phyloP scores from a whole-genome alignment of 1,284 basidiomycete species.

The Pseudozyma pruni region DNA sequence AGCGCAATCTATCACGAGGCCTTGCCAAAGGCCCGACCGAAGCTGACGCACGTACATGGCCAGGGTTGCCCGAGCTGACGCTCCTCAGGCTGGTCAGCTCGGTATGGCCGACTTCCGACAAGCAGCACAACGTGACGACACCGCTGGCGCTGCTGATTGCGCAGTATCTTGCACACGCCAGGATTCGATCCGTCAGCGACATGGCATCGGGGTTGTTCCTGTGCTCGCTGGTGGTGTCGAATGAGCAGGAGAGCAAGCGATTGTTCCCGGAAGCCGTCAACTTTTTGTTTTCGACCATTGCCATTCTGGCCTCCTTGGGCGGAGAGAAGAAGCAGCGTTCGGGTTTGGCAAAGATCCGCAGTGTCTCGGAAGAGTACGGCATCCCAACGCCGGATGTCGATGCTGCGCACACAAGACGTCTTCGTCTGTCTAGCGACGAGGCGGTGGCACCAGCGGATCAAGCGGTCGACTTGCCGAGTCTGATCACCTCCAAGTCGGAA shows the following conservation, averaged over 20 bases:
- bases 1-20: constrained; percentile 90
- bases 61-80: constrained; percentile 82
- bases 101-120: constrained; percentile 93
- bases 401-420: constrained; percentile 38
- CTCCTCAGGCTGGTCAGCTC: constrained; percentile 83
- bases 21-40: constrained; percentile 79
- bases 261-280: constrained; percentile 89
- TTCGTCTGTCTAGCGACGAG: constrained; percentile 20
- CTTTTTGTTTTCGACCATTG: constrained; percentile 78
- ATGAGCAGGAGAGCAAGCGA: constrained; percentile 84
- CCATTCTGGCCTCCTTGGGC: constrained; percentile 75
- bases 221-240: constrained; percentile 79
- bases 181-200: constrained; percentile 80
- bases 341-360: constrained; percentile 43
- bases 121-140: constrained; percentile 87
- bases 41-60: constrained; percentile 83
- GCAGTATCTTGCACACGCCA: constrained; percentile 86
- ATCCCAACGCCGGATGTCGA: constrained; percentile 63
- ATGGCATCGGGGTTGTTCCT: constrained; percentile 88
- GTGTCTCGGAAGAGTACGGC: constrained; percentile 54
- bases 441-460: constrained; percentile 11
- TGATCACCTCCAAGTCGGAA: constrained; percentile 13
- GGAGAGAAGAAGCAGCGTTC: constrained; percentile 23
- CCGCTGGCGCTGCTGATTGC: constrained; percentile 88
- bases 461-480: constrained; percentile 29